Evolutionary conservation across 805 yeast species (phyloP).

Genomic region (Ogataea henricii): DNA sequence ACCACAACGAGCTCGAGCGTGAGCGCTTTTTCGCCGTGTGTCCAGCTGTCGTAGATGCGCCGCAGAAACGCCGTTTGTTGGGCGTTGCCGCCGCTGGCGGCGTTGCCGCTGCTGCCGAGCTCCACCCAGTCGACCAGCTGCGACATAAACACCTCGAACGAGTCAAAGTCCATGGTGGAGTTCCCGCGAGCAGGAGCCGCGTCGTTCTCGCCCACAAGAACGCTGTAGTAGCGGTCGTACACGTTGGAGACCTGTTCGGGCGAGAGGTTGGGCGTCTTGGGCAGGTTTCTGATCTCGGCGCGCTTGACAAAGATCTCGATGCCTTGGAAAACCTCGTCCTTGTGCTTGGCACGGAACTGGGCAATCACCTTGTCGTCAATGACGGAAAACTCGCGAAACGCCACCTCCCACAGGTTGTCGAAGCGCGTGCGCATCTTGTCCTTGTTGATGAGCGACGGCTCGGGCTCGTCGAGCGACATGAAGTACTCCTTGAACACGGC

Average conservation of each 20-base stretch:
- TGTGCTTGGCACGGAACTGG: constrained; percentile 67
- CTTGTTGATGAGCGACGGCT: constrained; percentile 67
- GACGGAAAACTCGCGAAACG: constrained; percentile 85
- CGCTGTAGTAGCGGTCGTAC: constrained; percentile 82
- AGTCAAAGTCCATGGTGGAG: constrained; percentile 68
- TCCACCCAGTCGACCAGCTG: constrained; percentile 80
- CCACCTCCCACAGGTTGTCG: constrained; percentile 86
- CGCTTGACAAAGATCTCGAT: constrained; percentile 90
- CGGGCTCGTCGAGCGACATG: constrained; percentile 71
- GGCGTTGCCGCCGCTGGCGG: neutral
- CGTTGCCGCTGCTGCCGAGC: constrained; percentile 24
- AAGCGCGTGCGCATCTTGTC: constrained; percentile 74
- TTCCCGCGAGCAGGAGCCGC: constrained; percentile 64
- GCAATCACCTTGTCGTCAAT: constrained; percentile 74
- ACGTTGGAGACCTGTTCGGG: constrained; percentile 64
- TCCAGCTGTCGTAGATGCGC: constrained; percentile 71
- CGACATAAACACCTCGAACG: constrained; percentile 72
- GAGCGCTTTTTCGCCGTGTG: constrained; percentile 58
- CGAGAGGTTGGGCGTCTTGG: constrained; percentile 64
- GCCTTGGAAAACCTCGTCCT: constrained; percentile 78
- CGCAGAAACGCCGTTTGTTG: constrained; percentile 46
- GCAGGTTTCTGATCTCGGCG: constrained; percentile 85
- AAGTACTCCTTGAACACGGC: constrained; percentile 84
- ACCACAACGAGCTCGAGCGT: constrained; percentile 67
- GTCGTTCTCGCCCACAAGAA: constrained; percentile 63